Conservation (phyloP, 2,329 filamentous ascomycete species). For the Scleromitrula shiraiana region DNA sequence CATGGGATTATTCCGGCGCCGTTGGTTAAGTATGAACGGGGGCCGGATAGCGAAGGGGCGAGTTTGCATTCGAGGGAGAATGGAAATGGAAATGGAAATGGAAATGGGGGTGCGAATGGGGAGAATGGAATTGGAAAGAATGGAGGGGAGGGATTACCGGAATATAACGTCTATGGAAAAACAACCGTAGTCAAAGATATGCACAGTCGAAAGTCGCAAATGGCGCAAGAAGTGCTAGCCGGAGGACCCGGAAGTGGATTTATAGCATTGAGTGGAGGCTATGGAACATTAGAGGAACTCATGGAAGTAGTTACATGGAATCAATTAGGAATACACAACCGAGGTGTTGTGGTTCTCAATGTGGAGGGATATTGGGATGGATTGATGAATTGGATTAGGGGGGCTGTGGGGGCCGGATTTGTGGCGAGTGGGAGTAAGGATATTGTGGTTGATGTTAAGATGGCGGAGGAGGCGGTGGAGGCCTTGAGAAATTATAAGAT, state of each 20-base stretch:
- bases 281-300: conserved; percentile 92
- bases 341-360: conserved; percentile 75
- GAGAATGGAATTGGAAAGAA: background rate
- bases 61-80: conserved; percentile 15
- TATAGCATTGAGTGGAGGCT: conserved; percentile 80
- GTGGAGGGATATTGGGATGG: conserved; percentile 90
- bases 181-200: conserved; percentile 91
- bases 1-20: conserved; percentile 91
- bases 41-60: conserved; percentile 45
- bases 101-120: conserved; percentile 28
- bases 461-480: conserved; percentile 62
- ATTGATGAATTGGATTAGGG: conserved; percentile 71
- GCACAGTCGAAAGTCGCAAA: conserved; percentile 91
- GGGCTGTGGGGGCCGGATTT: conserved; percentile 69
- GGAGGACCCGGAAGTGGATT: conserved; percentile 82
- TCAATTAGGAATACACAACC: conserved; percentile 83
- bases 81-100: conserved; percentile 1
- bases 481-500: conserved; percentile 67
- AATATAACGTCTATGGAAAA: conserved; percentile 57
- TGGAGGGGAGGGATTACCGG: conserved; percentile 32
- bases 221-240: conserved; percentile 79
- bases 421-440: conserved; percentile 60
- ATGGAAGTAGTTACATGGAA: conserved; percentile 93
- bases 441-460: conserved; percentile 72
- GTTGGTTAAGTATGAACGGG: conserved; percentile 68